Evolutionary conservation across 495 filamentous ascomycete species (phyloP), one percentile per base, ranked within the genome.

Genomic region (Chaetomidium leptoderma): DNA sequence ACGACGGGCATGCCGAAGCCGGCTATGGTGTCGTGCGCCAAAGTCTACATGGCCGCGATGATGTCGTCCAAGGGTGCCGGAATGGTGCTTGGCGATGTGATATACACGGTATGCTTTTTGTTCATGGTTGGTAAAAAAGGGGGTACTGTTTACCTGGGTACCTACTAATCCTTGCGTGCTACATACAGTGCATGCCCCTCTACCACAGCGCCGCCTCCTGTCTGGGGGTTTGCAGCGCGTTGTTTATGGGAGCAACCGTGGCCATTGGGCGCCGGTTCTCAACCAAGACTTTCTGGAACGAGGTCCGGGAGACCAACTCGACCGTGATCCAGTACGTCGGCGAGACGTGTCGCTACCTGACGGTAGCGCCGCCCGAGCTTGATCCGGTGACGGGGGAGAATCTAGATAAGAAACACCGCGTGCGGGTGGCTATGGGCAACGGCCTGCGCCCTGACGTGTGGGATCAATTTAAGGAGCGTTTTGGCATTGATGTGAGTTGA

Each of bases 251-350:
- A 29, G 74, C 75, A 13, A 86, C 91, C 7, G 65, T 91, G n/a
- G 76, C 86, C 46, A 64, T 98, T 9, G 89, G 89, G 21, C 87
- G 83, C 59, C 83, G 83, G 55, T 98, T 98, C 74, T 89, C 86
- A 9, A 89, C 84, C 2, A 82, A 81, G 46, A 90, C 79, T 0
- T 97, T 95, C 70, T 95, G 89, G 86, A 77, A 80, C 32, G 89
- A 95, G 49, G 85, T 87, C 19, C 82, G 88, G 5, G 77, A 78
- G 27, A 81, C 78, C 16, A 71, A 89, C 10, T 84, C 91, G 13
- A 96, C 91, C 0, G 74, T 89, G 21, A 86, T 98, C 58, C 92
- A 96, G 67, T 98, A 98, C 64, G 92, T 98, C 11, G 93, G 93
- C 29, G 93, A 98, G 68, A 96, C 90, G 0, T 89, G 91, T 54